These are phyloP conservation scores for Trametes maxima DNA, from an alignment of 768 basidiomycete genomes.

Conservation along the genomic window DNA sequence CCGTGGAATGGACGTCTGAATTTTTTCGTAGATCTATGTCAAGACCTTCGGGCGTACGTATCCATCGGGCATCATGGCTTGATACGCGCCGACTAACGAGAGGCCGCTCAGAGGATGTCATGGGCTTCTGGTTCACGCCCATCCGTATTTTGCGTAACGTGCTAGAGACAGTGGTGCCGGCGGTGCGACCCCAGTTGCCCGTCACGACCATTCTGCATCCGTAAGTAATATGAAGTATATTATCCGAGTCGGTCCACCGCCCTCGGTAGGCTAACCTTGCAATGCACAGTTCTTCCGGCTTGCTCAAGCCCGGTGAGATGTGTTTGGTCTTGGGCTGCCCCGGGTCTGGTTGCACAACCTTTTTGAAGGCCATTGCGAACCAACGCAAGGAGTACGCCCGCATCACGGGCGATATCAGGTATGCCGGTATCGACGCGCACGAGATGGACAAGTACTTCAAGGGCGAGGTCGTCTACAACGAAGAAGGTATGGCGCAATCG, in stretches of 20 bases:
- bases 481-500: conserved; percentile 52
- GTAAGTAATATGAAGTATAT: conserved; percentile 36
- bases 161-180: conserved; percentile 43
- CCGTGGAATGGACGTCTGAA: background rate
- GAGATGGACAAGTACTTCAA: conserved; percentile 79
- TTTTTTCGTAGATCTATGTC: conserved; percentile 49
- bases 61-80: background rate
- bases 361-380: conserved; percentile 84
- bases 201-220: conserved; percentile 64
- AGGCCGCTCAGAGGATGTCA: conserved; percentile 45
- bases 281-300: conserved; percentile 56
- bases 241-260: no score
- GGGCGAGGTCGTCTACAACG: conserved; percentile 80
- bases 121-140: conserved; percentile 57
- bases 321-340: conserved; percentile 86
- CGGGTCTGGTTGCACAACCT: conserved; percentile 83
- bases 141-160: conserved; percentile 50
- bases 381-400: conserved; percentile 63
- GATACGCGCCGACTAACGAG: background rate
- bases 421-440: conserved; percentile 74
- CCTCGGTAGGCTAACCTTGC: background rate
- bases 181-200: conserved; percentile 33
- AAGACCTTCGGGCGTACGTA: conserved; percentile 60
- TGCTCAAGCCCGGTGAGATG: conserved; percentile 83
- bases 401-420: conserved; percentile 71